These are phyloP conservation scores for Fusarium floridanum DNA, from an alignment of 2,329 filamentous ascomycete genomes.

Conservation along the genomic window DNA sequence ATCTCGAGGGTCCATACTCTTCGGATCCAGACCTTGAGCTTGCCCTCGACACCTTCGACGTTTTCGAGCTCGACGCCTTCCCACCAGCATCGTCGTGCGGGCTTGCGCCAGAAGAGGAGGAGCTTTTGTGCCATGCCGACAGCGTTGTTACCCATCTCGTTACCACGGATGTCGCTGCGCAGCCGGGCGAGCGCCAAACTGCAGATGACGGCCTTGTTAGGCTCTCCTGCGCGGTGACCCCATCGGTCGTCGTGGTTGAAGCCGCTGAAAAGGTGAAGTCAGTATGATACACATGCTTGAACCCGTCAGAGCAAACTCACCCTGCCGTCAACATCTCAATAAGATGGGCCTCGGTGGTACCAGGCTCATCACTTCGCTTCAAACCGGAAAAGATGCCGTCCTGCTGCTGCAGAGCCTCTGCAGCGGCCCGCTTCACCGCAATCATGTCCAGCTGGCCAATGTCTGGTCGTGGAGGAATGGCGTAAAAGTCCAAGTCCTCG, in stretches of 20 bases:
- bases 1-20: conserved; percentile 99
- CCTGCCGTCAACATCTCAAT: conserved; percentile 99
- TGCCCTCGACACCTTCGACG: conserved; percentile 90
- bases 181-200: conserved; percentile 93
- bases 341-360: conserved; percentile 96
- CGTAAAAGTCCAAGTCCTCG: conserved; percentile 98
- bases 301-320: conserved; percentile 66
- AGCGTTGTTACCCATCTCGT: conserved; percentile 79
- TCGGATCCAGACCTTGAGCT: conserved; percentile 97
- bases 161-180: conserved; percentile 90
- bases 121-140: conserved; percentile 99
- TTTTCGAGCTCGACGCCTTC: conserved; percentile 93
- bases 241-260: conserved; percentile 96
- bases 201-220: conserved; percentile 98
- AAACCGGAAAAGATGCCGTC: conserved; percentile 96
- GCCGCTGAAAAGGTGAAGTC: conserved; percentile 71
- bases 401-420: conserved; percentile 86
- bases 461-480: conserved; percentile 86
- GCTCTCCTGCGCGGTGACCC: conserved; percentile 97
- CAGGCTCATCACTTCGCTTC: conserved; percentile 93
- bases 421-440: conserved; percentile 92
- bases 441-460: conserved; percentile 94
- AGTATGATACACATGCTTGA: neutral
- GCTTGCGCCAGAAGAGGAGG: conserved; percentile 97
- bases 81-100: conserved; percentile 98